Evolutionary conservation across 78 protist species (phyloP), one percentile per base, ranked within the genome.

Genomic region (Dictyostelium purpureum): DNA sequence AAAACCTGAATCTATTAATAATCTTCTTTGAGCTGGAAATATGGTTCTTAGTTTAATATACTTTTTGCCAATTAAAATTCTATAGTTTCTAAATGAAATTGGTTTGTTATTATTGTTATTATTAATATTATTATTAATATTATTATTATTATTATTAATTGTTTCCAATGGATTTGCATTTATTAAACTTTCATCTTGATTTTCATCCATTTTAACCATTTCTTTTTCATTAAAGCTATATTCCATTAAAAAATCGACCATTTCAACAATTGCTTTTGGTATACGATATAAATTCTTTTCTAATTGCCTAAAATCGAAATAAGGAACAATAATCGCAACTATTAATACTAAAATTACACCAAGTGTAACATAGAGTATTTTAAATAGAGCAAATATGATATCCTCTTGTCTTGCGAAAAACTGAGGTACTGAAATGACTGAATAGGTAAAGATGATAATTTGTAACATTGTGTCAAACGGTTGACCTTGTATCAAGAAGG

Each of bases 351-450:
- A 3, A n/a, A 79, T 18, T 0, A 61, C 38, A 1, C 75, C 88
- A 51, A 79, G 16, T 28, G 49, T n/a, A 18, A 79, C 70, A 69
- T 79, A 77, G 31, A 45, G 49, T 18, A 54, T 66, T 26, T 73
- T n/a, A 26, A 79, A 56, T 45, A 79, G 35, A 10, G 75, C 49
- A 28, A 31, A 45, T 2, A 79, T 79, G n/a, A 79, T 79, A 21
- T 33, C 33, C 4, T 51, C 61, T 26, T 40, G 18, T 26, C 67
- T 69, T 24, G 18, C 42, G 1, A 19, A 35, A 31, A 37, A 79
- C 38, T 38, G 71, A 2, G 71, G 77, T 24, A 65, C 69, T 1
- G 77, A 65, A 2, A 79, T 37, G 14, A 56, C 51, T 51, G 70
- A 26, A 79, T 79, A 79, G 0, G 88, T 65, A 26, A 65, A 52